Percentiles rank a stretch among this genome's conserved stretches.
Conservation (phyloP, 208 protist species). For the Herpetomonas samuelpessoai region DNA sequence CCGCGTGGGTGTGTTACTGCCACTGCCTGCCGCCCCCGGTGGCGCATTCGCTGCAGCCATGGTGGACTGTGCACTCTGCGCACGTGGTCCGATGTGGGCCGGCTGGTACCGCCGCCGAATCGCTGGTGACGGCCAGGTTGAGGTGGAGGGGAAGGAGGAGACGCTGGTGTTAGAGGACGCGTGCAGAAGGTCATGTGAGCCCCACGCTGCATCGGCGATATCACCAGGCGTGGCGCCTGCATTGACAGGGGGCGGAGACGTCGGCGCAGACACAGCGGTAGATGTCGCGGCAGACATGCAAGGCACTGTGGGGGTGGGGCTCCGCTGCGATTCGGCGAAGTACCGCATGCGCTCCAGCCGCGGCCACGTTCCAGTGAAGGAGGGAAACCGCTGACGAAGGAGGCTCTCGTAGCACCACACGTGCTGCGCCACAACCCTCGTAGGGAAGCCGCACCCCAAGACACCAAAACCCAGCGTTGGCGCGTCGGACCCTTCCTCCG, state of each 20-base stretch:
- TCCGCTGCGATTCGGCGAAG: conserved; percentile 19
- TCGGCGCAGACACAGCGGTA: too few species aligned
- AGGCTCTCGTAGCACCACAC: conserved; percentile 29
- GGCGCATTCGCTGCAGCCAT: too few species aligned
- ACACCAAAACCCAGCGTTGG: conserved; percentile 18
- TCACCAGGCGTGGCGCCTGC: too few species aligned
- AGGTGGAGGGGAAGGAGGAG: neutral
- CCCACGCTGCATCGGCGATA: too few species aligned
- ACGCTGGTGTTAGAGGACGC: neutral
- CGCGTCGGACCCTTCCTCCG: too few species aligned
- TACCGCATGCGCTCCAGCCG: conserved; percentile 23
- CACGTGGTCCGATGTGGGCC: too few species aligned
- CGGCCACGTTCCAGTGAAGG: conserved; percentile 25
- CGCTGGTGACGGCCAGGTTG: neutral
- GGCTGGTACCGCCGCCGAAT: neutral
- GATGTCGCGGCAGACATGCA: too few species aligned
- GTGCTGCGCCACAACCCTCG: conserved; percentile 30
- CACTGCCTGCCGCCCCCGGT: too few species aligned
- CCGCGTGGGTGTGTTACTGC: conserved; percentile 5
- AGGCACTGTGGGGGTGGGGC: conserved; percentile 32
- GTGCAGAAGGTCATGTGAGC: too few species aligned
- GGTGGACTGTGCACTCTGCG: too few species aligned
- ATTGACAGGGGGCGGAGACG: too few species aligned
- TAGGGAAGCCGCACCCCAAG: conserved; percentile 12
- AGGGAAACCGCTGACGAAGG: conserved; percentile 36